These are phyloP conservation scores for Peronosclerospora sorghi DNA, from an alignment of 352 stramenopile species.

Conservation along the genomic window DNA sequence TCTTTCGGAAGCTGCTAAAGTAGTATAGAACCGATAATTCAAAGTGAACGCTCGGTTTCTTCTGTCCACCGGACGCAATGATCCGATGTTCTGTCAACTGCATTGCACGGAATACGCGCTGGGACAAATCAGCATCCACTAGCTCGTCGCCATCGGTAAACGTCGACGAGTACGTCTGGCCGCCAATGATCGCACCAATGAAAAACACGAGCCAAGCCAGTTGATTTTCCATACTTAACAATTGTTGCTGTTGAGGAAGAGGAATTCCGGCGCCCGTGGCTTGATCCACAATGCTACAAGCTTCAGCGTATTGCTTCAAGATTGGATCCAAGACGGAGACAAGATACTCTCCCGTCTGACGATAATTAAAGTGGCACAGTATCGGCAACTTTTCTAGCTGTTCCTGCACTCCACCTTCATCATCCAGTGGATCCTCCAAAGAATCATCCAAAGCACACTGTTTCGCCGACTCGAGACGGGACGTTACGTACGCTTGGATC, in stretches of 20 bases:
- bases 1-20: slow-evolving; percentile 91
- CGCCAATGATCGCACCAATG: slow-evolving; percentile 92
- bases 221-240: slow-evolving; percentile 89
- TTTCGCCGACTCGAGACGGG: slow-evolving; percentile 90
- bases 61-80: slow-evolving; percentile 72
- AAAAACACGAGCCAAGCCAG: slow-evolving; percentile 97
- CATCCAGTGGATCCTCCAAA: slow-evolving; percentile 93
- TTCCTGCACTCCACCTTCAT: slow-evolving; percentile 93
- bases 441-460: slow-evolving; percentile 88
- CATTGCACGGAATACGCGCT: slow-evolving; percentile 92
- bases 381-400: slow-evolving; percentile 95
- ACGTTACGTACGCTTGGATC: slow-evolving; percentile 94
- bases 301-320: slow-evolving; percentile 89
- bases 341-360: slow-evolving; percentile 87
- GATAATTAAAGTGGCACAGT: slow-evolving; percentile 96
- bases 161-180: slow-evolving; percentile 89
- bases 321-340: slow-evolving; percentile 92
- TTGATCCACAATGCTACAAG: slow-evolving; percentile 65
- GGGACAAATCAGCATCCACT: slow-evolving; percentile 92
- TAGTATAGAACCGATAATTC: slow-evolving; percentile 95
- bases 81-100: slow-evolving; percentile 93
- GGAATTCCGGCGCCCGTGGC: slow-evolving; percentile 26
- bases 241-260: slow-evolving; percentile 38
- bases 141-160: slow-evolving; percentile 90
- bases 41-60: slow-evolving; percentile 87